Evolutionary conservation across 805 yeast genomes (phyloP), one percentile per base, ranked within the genome.

Genomic region (Metschnikowia cerradonensis): DNA sequence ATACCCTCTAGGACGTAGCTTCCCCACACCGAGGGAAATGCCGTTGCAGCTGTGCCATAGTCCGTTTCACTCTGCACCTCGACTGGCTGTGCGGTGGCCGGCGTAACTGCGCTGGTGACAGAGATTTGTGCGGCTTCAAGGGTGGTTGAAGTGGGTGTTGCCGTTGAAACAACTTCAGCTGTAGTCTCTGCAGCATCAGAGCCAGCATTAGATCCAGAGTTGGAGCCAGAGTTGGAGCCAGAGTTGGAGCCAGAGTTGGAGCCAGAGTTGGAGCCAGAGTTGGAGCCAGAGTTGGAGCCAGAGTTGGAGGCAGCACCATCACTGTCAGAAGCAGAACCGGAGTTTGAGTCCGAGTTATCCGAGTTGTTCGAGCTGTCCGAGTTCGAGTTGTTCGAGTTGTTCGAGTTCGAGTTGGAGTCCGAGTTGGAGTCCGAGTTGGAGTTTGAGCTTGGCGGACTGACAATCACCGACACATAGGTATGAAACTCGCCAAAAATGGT

Each of bases 401-500:
- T 15, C 7, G 23, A 22, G 37, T 10, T 17, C 17, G 37, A 34
- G 20, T 22, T 22, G 2, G 23, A 22, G 37, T 7, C 11, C 37
- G 37, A 15, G 22, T 15, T n/a, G 3, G 39, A 36, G 39, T 11
- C 4, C 2, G 39, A 36, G 14, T 4, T 4, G 3, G 39, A 36
- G 41, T 22, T 14, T 8, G 41, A 22, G 10, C 31, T 20, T 20
- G 47, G 41, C 26, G 34, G 35, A n/a, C 35, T 40, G 23, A 35
- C 34, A 4, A 44, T n/a, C 34, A 44, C 47, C 23, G 47, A 44
- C 26, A 72, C 65, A 56, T 58, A 72, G 30, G 75, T 70, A 33
- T 60, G 52, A 14, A 70, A 70, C 23, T 63, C 58, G 20, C 77
- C 77, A 49, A 68, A 66, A n/a, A 73, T 67, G 15, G 76, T 72